Base-by-base conservation (phyloP, 345 rosid species). In the Eucalyptus rudis region DNA sequence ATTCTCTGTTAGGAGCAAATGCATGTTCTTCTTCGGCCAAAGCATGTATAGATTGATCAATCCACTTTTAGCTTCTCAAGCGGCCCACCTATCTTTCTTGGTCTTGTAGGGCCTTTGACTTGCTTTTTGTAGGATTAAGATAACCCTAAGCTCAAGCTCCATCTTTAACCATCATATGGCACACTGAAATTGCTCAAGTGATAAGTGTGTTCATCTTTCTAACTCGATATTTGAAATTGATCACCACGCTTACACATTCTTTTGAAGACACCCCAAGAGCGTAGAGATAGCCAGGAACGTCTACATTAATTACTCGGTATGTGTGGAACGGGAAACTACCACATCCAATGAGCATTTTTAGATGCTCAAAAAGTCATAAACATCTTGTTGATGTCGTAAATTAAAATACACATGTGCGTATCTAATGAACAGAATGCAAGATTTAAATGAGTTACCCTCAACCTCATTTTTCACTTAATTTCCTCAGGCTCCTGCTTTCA, bases 261-360 rank as follows among this genome's bases (percentile, higher is more conserved):
- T 10, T 68, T 9, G 44, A 1, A 33, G 6, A 24, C 44, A 17
- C 1, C 13, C 13, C 16, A 29, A 52, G 58, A 62, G 16, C 16
- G 29, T 62, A 10, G 12, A 20, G 27, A 76, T 76, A 76, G 27
- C 43, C 81, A 19, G 20, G 10, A 20, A 19, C 0, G 2, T 52
- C 5, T 52, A 52, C 10, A 52, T 52, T 20, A 20, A 52, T 52
- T 52, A 52, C 25, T 22, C 13, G 0, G 3, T 62, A 62, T 71
- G 45, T 6, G 13, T 16, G 44, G 13, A 3, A 33, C 1, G 24
- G 10, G 11, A 3, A 52, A 52, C 2, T 0, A 1, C 58, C 58
- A 52, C 22, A 20, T 36, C 27, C 3, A 36, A 36, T 36, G 4
- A 36, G 83, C 3, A 36, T 76, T 19, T 14, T 36, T 8, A 4